Evolutionary conservation across 2,329 filamentous ascomycete species (phyloP), one percentile per base, ranked within the genome.

Genomic region (Fusarium phyllophilum): DNA sequence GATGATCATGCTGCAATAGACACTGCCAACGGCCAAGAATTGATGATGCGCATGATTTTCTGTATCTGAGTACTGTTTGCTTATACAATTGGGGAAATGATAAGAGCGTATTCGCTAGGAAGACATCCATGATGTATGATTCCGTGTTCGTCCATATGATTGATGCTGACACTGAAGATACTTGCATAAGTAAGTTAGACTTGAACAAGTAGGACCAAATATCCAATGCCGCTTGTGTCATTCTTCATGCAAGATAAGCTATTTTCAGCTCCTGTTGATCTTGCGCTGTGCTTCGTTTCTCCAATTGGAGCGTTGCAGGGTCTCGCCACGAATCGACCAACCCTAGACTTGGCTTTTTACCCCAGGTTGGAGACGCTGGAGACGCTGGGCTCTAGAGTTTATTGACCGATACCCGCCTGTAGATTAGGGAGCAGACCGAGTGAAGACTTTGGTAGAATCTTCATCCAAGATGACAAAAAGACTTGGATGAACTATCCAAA

Each of bases 261-360:
- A 24, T 29, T 39, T 44, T 55, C 49, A 63, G 56, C 36, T 63
- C n/a, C 12, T 26, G 41, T 52, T 59, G 59, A 70, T 66, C 52
- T 58, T 58, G n/a, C 41, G 24, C 24, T 68, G 48, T 70, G 52
- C 52, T 66, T 66, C 20, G 66, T 54, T 66, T 66, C 67, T 65
- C 46, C 39, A 45, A 33, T 29, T 57, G 36, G 39, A 39, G n/a
- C 48, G 56, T 39, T 29, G 45, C 58, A 70, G 67, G 59, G 59
- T 70, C 59, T 65, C 20, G 51, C 36, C 51, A 57, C 45, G 34
- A 42, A 41, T 42, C 22, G 12, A 68, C 41, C 31, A 62, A 36
- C 46, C 65, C 62, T 49, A 22, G 34, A 69, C 58, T 70, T 70
- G 67, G 58, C 39, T 58, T 48, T 69, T 61, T 74, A 72, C 67